Base-by-base conservation (phyloP, 768 basidiomycete genomes). In the Lentinus brumalis region DNA sequence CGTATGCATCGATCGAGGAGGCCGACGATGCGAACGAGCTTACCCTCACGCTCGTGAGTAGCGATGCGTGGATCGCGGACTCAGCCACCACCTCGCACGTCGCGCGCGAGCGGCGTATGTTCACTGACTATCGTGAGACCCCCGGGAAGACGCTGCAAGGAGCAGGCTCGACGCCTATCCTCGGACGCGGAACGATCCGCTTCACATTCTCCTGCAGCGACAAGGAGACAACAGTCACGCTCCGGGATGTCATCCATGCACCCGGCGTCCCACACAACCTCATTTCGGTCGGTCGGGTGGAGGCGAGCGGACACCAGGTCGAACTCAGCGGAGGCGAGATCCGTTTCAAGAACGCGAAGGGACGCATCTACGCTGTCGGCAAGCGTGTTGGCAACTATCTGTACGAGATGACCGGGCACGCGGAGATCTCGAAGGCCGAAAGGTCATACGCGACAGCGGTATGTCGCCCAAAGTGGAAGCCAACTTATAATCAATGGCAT, bases 401-500 rank as follows among this genome's bases (percentile, higher is more conserved):
- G 10, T 63, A 63, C 26, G 39, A 15, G 12, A 30, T 63, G 21
- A 32, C 41, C 12, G 57, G 29, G 46, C 32, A 30, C 12, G 12
- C 57, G 11, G 42, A 26, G 15, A 31, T 29, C 4, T 2, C n/a
- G 46, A 45, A n/a, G 32, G 44, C 55, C 12, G 49, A 57, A 2
- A 26, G 32, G 38, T 14, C 54, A 15, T 51, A n/a, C 46, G 57
- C 49, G 2, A 53, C 57, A 1, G 52, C 46, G 12, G 53, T 52
- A 21, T 29, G 21, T 16, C 53, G 45, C 26, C 62, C 57, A 10
- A 44, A 14, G 7, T 11, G 47, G 3, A n/a, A 5, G 3, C 29
- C 55, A n/a, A 49, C 60, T 26, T 16, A n/a, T 1, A 47, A 59
- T 26, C 46, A 68, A 9, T 70, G 67, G 69, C 67, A 70, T 50